phyloP scores from a whole-genome alignment of 2,329 filamentous ascomycete species.

The Sporothrix dimorphospora region DNA sequence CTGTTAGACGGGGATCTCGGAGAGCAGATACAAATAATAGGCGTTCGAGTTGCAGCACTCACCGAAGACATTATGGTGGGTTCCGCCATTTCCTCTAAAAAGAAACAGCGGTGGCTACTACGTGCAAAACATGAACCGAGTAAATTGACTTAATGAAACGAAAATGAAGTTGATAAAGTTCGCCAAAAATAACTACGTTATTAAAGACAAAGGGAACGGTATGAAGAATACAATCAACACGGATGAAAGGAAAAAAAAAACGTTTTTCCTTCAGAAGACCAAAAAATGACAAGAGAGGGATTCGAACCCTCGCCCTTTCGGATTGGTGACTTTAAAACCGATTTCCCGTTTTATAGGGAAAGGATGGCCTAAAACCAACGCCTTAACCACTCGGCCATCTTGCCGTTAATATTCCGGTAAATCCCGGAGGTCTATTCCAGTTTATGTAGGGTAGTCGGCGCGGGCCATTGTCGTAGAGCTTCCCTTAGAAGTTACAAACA shows the following conservation, averaged over 20 bases:
- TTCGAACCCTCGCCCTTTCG: slow-evolving; percentile 37
- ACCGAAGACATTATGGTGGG: no score
- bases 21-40: slow-evolving; percentile 1
- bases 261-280: neutral
- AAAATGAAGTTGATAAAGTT: no score
- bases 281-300: slow-evolving; percentile 36
- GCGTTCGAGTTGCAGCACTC: neutral
- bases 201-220: no score
- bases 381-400: slow-evolving; percentile 38
- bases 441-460: neutral
- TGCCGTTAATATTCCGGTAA: slow-evolving; percentile 31
- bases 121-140: no score
- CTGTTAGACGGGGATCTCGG: neutral
- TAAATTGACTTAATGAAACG: no score
- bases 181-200: no score
- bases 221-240: no score
- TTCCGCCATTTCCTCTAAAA: no score
- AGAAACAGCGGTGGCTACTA: no score
- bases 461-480: no score
- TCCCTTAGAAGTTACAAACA: no score
- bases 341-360: neutral
- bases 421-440: slow-evolving; percentile 21
- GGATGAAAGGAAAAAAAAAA: slow-evolving; percentile 19
- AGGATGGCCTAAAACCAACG: slow-evolving; percentile 36
- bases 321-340: slow-evolving; percentile 33